phyloP scores from a whole-genome alignment of 345 rosid species.

The Pugionium cornutum region DNA sequence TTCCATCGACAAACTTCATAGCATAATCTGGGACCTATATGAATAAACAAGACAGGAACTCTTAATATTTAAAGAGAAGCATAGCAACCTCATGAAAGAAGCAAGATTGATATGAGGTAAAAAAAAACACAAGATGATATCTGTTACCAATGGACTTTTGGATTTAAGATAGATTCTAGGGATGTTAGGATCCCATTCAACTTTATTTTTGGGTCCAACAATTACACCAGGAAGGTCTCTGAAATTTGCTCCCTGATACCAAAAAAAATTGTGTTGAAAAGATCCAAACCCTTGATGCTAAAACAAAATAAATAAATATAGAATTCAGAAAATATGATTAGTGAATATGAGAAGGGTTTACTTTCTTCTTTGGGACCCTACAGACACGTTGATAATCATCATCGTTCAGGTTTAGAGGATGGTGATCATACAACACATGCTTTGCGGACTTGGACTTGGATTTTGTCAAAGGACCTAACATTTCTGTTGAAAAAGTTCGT shows the following conservation, averaged over 20 bases:
- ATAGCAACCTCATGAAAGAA: not conserved
- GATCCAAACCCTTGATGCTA: not conserved
- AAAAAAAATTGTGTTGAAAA: not conserved
- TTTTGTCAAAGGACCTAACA: constrained; percentile 14
- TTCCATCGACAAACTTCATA: constrained; percentile 29
- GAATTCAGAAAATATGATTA: not conserved
- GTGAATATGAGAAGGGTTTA: not conserved
- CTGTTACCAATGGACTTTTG: constrained; percentile 53
- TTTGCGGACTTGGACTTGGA: constrained; percentile 15
- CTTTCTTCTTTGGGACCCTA: constrained; percentile 37
- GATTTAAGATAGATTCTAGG: constrained; percentile 44
- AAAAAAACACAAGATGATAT: not conserved
- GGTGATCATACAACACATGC: constrained; percentile 27
- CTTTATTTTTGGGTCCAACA: constrained; percentile 48
- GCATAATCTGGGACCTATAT: constrained; percentile 44
- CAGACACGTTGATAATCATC: constrained; percentile 33
- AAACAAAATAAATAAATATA: not conserved
- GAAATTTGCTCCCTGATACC: constrained; percentile 58
- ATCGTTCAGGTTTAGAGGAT: constrained; percentile 30
- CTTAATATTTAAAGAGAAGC: not conserved
- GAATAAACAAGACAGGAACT: not conserved
- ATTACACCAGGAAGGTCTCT: constrained; percentile 65
- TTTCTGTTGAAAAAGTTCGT: constrained; percentile 2
- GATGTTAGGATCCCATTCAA: constrained; percentile 48
- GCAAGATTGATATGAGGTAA: not conserved